phyloP scores from a whole-genome alignment of 495 filamentous ascomycete genomes.

The Penicillium simplicissimum region DNA sequence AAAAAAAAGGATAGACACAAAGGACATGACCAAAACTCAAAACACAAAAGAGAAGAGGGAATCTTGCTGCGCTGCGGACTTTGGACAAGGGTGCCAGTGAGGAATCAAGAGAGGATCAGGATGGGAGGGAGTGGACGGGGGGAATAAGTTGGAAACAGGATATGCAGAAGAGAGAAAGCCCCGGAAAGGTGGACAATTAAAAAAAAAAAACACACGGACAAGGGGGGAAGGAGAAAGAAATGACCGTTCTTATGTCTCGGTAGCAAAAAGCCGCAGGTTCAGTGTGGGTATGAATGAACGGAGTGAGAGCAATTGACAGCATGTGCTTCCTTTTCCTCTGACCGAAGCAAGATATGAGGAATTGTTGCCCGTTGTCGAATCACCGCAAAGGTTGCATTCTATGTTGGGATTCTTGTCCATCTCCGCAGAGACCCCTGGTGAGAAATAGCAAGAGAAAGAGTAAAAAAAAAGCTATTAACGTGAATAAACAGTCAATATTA shows the following conservation, averaged over 20 bases:
- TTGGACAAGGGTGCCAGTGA: conserved; percentile 43
- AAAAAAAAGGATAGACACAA: conserved; percentile 31
- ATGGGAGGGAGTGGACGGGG: conserved; percentile 19
- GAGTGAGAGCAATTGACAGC: not conserved
- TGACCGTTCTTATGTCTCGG: conserved; percentile 13
- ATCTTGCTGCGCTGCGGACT: conserved; percentile 49
- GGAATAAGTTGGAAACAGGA: conserved; percentile 24
- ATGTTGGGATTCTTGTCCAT: conserved; percentile 28
- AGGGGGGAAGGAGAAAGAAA: conserved; percentile 5
- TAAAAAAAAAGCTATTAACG: conserved; percentile 49
- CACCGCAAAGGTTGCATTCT: conserved; percentile 25
- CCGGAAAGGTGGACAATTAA: conserved; percentile 3
- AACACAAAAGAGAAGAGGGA: conserved; percentile 42
- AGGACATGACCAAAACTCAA: conserved; percentile 32
- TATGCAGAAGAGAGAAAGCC: conserved; percentile 18
- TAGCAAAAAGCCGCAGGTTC: not conserved
- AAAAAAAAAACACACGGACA: conserved; percentile 27
- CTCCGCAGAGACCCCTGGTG: conserved; percentile 32
- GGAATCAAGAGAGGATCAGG: conserved; percentile 24
- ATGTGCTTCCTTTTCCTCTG: conserved; percentile 4
- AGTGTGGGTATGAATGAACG: not conserved
- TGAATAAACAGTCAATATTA: conserved; percentile 53
- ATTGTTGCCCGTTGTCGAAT: conserved; percentile 28
- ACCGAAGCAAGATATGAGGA: not conserved
- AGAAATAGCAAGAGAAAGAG: conserved; percentile 26